phyloP scores from a whole-genome alignment of 2,329 filamentous ascomycete species.

The Neoascochyta sp. region DNA sequence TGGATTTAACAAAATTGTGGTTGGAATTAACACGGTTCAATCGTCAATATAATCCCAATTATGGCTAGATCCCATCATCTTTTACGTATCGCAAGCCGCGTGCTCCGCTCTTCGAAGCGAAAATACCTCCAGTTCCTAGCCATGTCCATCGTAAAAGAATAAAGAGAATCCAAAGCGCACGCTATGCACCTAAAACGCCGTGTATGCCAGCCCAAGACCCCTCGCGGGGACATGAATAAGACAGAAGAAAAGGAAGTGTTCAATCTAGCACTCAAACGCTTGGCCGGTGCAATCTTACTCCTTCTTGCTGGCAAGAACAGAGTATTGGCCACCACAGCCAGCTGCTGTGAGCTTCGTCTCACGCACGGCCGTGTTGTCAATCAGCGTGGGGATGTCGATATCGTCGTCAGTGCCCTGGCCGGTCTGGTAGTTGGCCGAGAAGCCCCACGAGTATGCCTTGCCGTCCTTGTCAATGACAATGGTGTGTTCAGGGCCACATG shows the following conservation, averaged over 20 bases:
- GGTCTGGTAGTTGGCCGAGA: conserved; percentile 76
- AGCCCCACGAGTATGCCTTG: conserved; percentile 74
- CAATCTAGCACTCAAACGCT: conserved; percentile 4
- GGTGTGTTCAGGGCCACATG: conserved; percentile 68
- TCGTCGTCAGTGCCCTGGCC: conserved; percentile 77
- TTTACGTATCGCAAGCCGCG: too few species aligned
- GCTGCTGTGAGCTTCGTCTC: conserved; percentile 71
- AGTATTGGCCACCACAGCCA: conserved; percentile 86
- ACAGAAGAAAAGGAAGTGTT: conserved; percentile 7
- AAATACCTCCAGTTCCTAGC: too few species aligned
- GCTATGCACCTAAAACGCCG: conserved; percentile 19
- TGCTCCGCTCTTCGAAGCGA: too few species aligned
- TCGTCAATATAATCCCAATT: too few species aligned
- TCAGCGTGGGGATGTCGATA: conserved; percentile 68
- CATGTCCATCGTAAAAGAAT: too few species aligned
- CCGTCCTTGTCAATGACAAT: conserved; percentile 67
- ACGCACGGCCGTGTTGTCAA: conserved; percentile 79
- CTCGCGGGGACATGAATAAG: conserved; percentile 3
- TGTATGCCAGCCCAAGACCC: conserved; percentile 16
- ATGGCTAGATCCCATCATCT: too few species aligned
- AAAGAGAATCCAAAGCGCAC: conserved; percentile 7
- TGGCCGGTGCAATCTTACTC: conserved; percentile 10
- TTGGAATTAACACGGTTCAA: too few species aligned
- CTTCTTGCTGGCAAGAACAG: conserved; percentile 51
- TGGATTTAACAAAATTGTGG: too few species aligned